Conservation (phyloP, 1,139 yeast species). For the Scheffersomyces cryptocercus region DNA sequence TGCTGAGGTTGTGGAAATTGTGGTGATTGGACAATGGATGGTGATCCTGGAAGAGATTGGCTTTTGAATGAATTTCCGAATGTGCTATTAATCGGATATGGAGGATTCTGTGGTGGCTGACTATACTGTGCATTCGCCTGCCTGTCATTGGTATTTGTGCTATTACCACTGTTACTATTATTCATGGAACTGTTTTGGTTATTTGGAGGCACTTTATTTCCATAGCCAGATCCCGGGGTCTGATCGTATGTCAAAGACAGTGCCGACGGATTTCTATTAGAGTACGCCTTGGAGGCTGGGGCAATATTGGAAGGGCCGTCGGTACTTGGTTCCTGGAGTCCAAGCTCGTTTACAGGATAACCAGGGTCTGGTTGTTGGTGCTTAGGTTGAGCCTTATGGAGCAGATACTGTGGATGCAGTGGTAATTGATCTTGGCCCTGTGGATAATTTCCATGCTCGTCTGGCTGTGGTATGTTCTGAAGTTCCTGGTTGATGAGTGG, state of each 20-base stretch:
- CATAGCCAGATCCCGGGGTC: background rate
- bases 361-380: background rate
- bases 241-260: background rate
- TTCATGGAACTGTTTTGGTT: no score
- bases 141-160: no score
- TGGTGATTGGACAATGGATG: background rate
- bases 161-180: no score
- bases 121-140: no score
- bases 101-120: no score
- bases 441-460: conserved; percentile 1
- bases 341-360: background rate
- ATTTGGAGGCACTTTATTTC: no score
- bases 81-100: no score
- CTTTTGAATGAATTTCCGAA: no score
- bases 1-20: conserved; percentile 1
- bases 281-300: no score
- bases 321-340: background rate
- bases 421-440: background rate
- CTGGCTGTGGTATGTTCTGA: conserved; percentile 5
- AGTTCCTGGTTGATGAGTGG: background rate
- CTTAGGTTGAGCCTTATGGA: background rate
- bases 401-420: background rate
- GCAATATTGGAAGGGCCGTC: background rate
- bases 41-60: no score
- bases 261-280: background rate